Conservation (phyloP, 768 basidiomycete species). For the Lactarius hatsudake region DNA sequence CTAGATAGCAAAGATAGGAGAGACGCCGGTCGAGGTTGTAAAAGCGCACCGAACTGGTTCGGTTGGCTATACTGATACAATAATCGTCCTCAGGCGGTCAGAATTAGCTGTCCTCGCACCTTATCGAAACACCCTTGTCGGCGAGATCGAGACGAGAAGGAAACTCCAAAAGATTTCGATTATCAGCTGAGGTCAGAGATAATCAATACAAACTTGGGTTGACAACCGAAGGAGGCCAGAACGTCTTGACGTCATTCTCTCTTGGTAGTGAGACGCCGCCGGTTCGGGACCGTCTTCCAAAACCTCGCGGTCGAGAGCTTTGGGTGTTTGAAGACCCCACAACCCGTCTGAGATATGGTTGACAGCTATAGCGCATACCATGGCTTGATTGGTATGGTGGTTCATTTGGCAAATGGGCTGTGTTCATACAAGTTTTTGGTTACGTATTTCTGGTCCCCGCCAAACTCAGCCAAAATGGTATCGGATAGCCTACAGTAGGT, state of each 20-base stretch:
- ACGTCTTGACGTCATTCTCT: too few relatives aligned
- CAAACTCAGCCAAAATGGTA: background rate
- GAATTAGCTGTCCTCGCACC: background rate
- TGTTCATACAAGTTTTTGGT: too few relatives aligned
- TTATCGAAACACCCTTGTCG: background rate
- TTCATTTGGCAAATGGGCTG: too few relatives aligned
- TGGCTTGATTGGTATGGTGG: background rate
- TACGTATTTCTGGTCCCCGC: too few relatives aligned
- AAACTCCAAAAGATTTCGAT: background rate
- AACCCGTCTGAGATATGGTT: background rate
- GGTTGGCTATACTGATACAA: background rate
- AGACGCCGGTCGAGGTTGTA: background rate
- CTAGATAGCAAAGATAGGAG: background rate
- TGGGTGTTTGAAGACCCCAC: background rate
- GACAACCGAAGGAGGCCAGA: background rate
- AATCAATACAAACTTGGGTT: background rate
- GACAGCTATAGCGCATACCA: background rate
- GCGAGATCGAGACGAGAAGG: background rate
- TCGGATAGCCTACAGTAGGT: background rate
- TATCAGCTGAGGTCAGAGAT: background rate
- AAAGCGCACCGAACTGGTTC: background rate
- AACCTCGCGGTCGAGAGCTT: background rate
- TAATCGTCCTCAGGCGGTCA: background rate
- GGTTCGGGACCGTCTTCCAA: background rate
- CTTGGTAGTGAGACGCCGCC: background rate